Evolutionary conservation across 805 yeast genomes (phyloP), one percentile per base, ranked within the genome.

Genomic region (Clavispora asparagi): DNA sequence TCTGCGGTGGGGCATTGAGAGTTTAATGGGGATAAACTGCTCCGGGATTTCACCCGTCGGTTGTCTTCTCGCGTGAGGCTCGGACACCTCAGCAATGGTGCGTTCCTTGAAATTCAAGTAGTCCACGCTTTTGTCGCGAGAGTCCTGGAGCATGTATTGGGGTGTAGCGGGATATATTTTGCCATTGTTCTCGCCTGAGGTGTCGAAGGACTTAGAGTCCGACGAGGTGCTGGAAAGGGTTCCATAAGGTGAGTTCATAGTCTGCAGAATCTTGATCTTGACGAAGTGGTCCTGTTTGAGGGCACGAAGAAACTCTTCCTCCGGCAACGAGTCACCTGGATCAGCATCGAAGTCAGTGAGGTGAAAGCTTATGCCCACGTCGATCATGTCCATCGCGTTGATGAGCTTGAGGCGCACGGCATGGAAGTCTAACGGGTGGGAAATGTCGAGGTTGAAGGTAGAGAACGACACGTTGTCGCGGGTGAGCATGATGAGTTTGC

Each of bases 311-410:
- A 83, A 47, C 1, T 74, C 55, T 2, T 70, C 70, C 39, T 81
- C 83, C 19, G 82, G 76, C 16, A 85, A 54, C 0, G 81, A 70
- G 6, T 68, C 76, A 27, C 90, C 92, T 27, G 76, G 73, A 13
- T 73, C 71, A 41, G 81, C 69, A 17, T 81, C 80, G 60, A 82
- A 79, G 43, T 88, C 95, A 0, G 95, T 85, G 50, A 88, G 62
- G 52, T 83, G 85, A 37, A 81, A 70, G 1, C 74, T 59, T 13
- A 68, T 57, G 6, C 71, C 71, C 3, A 63, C 56, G 9, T 62
- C 58, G 0, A 73, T 60, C 17, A 72, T 47, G 12, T 59, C 68
- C 14, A 82, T 55, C 2, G 65, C 61, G 1, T 66, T 59, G 0
- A 73, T 59, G 14, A 82, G 51, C 10, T 58, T 55, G 2, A 58